Base-by-base conservation (phyloP, 2,329 filamentous ascomycete species). In the Exophiala oligosperma region DNA sequence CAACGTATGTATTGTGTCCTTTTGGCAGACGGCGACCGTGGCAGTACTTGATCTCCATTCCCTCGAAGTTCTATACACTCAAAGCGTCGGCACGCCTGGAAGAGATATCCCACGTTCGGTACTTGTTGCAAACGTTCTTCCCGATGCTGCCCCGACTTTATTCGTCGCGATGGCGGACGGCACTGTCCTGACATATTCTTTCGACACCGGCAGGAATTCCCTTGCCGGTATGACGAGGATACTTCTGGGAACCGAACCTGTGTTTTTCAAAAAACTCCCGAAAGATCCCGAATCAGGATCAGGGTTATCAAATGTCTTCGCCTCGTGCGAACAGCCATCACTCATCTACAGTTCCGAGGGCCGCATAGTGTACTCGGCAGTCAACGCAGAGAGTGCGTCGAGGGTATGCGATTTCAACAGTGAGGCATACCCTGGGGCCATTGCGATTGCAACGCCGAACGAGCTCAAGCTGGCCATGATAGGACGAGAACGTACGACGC, bases 101-200 rank as follows among this genome's bases (percentile, higher is more conserved):
- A 83, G 88, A 6, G 91, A 91, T 0, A 87, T 97, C 28, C 92
- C 94, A 0, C 84, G 93, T 62, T 91, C 92, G 52, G 81, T 97
- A 28, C 84, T 87, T 0, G 81, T 97, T 6, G 88, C 90, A 4
- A 87, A 92, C 61, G 81, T 97, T 3, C 82, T 97, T 32, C 61
- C 63, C 35, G 73, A 80, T 46, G 86, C 87, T 12, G 79, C 81
- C 5, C 88, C 91, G 0, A 96, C 90, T 0, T 79, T 99, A 0
- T 89, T 99, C 61, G 83, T 96, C 32, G 90, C 93, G 11, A 89
- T 97, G 83, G 91, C 95, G 49, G 93, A 97, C 73, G 94, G 94
- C 3, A 91, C 89, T 61, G 89, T 99, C 1, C 82, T 96, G 51
- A 94, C 89, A 0, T 97, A 92, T 70, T 84, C 85, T 32, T 81